Conservation (phyloP, 2,329 filamentous ascomycete genomes). For the Ceratocystis lukuohia region DNA sequence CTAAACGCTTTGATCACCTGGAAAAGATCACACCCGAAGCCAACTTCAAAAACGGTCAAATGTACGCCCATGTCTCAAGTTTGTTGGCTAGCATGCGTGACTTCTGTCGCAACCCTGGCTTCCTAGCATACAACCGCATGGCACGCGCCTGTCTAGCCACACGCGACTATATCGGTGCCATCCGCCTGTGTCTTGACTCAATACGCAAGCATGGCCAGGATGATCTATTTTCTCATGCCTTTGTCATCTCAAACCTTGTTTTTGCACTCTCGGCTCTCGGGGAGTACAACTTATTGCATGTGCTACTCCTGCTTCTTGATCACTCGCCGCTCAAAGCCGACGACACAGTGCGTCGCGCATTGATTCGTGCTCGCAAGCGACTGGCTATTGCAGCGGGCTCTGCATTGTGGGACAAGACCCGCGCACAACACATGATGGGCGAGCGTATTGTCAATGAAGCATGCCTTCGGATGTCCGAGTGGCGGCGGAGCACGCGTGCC, state of each 20-base stretch:
- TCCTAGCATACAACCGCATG: slow-evolving; percentile 15
- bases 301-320: slow-evolving; percentile 9
- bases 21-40: background rate
- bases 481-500: background rate
- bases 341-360: slow-evolving; percentile 4
- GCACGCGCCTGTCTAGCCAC: slow-evolving; percentile 15
- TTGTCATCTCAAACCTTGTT: slow-evolving; percentile 13
- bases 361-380: slow-evolving; percentile 11
- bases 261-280: slow-evolving; percentile 16
- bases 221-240: slow-evolving; percentile 12
- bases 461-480: background rate
- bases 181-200: slow-evolving; percentile 9
- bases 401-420: slow-evolving; percentile 15
- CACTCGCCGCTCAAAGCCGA: slow-evolving; percentile 5
- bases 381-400: slow-evolving; percentile 6
- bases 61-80: slow-evolving; percentile 9
- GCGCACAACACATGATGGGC: slow-evolving; percentile 9
- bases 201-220: slow-evolving; percentile 8
- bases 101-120: slow-evolving; percentile 10
- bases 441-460: slow-evolving; percentile 6
- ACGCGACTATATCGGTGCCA: slow-evolving; percentile 16
- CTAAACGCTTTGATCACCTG: slow-evolving; percentile 7
- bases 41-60: slow-evolving; percentile 7
- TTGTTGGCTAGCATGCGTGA: slow-evolving; percentile 2
- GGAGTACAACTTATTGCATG: slow-evolving; percentile 14